Evolutionary conservation across 129 eudicot genomes (phyloP), one percentile per base, ranked within the genome.

Genomic region (Cynara cardunculus): DNA sequence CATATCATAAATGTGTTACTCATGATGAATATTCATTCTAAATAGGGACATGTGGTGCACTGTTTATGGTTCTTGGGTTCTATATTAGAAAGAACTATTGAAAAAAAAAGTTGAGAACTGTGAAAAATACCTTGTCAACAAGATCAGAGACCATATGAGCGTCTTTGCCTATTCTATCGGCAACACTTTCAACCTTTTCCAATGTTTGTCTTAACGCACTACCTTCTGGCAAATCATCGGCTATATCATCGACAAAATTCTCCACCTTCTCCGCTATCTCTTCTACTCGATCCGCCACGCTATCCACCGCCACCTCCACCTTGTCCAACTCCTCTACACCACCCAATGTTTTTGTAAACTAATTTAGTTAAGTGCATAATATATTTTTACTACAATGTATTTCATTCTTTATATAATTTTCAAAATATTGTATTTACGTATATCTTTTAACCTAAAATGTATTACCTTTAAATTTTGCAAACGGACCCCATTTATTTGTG

Each of bases 231-330:
- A 82, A 71, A 18, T 46, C 68, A 18, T 69, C 67, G n/a, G 21
- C 77, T 1, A 82, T 53, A 2, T 82, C 86, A 19, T 82, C 86
- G 7, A 64, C 86, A 37, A 70, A 71, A 37, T 76, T 71, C 37
- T 82, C 86, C 8, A 82, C 72, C 24, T 56, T 49, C 25, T 70
- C 78, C 7, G 86, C 77, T 49, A 82, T 77, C 73, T 34, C 31
- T 26, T 81, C 84, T 24, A 73, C 69, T 24, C 16, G 21, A n/a
- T 81, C 79, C 10, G 69, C 70, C 5, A 79, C 30, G 6, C 66
- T 35, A 22, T 16, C 74, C 46, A 30, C 65, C 11, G 69, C 37
- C 30, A 77, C 71, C 75, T 75, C 79, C 68, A 76, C 73, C 24
- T 28, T 49, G n/a, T 81, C 77, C 35, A 71, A 77, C 44, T 28